phyloP scores from a whole-genome alignment of 192 early-diverging fungal species.

The Lunasporangiospora selenospora region DNA sequence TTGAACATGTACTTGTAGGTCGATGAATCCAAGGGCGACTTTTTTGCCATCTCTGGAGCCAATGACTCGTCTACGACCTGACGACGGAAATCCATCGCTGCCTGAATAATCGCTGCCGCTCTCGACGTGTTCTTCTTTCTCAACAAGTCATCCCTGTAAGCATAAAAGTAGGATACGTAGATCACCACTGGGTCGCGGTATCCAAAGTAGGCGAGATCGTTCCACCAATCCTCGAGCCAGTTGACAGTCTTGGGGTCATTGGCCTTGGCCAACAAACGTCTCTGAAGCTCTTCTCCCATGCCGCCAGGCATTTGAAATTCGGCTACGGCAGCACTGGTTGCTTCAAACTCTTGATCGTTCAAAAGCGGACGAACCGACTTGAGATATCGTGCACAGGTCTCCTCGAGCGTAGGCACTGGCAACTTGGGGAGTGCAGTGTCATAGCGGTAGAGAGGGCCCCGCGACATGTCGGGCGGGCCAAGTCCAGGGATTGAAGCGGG shows the following conservation, averaged over 20 bases:
- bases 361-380: conserved; percentile 77
- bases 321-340: conserved; percentile 67
- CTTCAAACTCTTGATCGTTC: conserved; percentile 71
- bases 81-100: conserved; percentile 87
- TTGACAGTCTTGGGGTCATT: conserved; percentile 76
- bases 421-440: conserved; percentile 84
- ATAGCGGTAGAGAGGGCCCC: conserved; percentile 75
- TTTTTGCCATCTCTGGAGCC: conserved; percentile 81
- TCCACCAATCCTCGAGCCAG: conserved; percentile 99
- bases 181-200: conserved; percentile 96
- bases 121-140: conserved; percentile 78
- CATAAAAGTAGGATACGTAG: conserved; percentile 97
- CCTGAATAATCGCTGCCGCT: conserved; percentile 90
- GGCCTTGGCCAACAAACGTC: conserved; percentile 79
- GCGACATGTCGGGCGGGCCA: conserved; percentile 45
- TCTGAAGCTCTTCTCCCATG: conserved; percentile 83
- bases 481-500: conserved; percentile 17
- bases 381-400: conserved; percentile 88
- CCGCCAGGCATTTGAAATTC: conserved; percentile 87
- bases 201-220: conserved; percentile 90
- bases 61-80: conserved; percentile 70
- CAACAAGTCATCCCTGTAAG: conserved; percentile 88
- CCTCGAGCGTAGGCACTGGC: conserved; percentile 85
- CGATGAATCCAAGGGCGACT: conserved; percentile 82
- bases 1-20: conserved; percentile 99